These are phyloP conservation scores for Royoungia palumana DNA, from an alignment of 768 basidiomycete species.

Conservation along the genomic window DNA sequence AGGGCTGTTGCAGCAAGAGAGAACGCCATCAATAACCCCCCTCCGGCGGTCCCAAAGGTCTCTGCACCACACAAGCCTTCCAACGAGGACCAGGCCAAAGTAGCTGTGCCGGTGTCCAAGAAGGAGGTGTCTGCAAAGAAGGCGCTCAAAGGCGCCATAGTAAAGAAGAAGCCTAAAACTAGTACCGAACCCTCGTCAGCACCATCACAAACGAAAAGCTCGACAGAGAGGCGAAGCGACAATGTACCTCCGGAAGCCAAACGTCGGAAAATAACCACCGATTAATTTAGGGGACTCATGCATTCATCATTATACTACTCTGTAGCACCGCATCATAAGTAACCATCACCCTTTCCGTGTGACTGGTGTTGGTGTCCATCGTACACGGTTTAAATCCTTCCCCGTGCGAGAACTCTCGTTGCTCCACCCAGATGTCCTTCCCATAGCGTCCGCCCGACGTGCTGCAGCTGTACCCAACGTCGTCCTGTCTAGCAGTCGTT, in stretches of 20 bases:
- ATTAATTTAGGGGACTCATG: conserved; percentile 19
- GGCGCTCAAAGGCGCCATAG: conserved; percentile 71
- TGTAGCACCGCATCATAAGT: conserved; percentile 11
- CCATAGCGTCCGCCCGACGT: conserved; percentile 68
- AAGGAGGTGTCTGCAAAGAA: conserved; percentile 58
- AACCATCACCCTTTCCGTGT: conserved; percentile 31
- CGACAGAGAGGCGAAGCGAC: conserved; percentile 19
- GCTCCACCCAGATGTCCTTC: conserved; percentile 55
- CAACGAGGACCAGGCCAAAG: conserved; percentile 25
- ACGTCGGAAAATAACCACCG: conserved; percentile 50
- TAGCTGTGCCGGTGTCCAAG: conserved; percentile 38
- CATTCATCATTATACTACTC: conserved; percentile 6
- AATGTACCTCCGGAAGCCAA: conserved; percentile 47
- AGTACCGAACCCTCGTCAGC: conserved; percentile 11
- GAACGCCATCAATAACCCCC: conserved; percentile 43
- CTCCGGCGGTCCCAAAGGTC: conserved; percentile 29
- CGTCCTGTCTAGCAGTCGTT: conserved; percentile 67
- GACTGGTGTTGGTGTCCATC: conserved; percentile 80
- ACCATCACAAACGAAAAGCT: conserved; percentile 16
- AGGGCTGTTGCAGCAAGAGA: conserved; percentile 74
- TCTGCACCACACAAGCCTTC: conserved; percentile 32
- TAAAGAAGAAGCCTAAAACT: conserved; percentile 68
- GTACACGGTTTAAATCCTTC: conserved; percentile 58
- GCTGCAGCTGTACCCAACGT: conserved; percentile 61
- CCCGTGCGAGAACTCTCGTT: conserved; percentile 41